These are phyloP conservation scores for Tetrahymena borealis DNA, from an alignment of 73 alveolate genomes.

Conservation along the genomic window DNA sequence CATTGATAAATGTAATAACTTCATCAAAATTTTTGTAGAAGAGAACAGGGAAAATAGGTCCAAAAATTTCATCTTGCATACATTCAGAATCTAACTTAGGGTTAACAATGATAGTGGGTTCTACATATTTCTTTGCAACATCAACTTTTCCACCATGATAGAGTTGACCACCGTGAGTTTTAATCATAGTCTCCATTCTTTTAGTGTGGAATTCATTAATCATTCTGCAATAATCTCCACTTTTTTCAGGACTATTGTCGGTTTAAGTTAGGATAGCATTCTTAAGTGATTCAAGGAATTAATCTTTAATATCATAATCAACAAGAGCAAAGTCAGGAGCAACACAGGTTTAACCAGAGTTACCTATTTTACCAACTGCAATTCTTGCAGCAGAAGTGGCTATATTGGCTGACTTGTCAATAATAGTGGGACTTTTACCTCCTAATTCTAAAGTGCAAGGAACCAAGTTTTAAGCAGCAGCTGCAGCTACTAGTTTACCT, in stretches of 20 bases:
- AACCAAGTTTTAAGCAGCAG: slow-evolving; percentile 84
- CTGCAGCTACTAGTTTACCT: slow-evolving; percentile 90
- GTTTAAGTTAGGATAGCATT: slow-evolving; percentile 44
- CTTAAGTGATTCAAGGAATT: slow-evolving; percentile 59
- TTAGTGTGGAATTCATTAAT: slow-evolving; percentile 78
- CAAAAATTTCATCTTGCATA: slow-evolving; percentile 91
- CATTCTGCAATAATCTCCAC: slow-evolving; percentile 65
- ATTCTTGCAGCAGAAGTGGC: slow-evolving; percentile 74
- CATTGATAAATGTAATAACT: slow-evolving; percentile 71
- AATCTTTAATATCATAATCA: slow-evolving; percentile 58
- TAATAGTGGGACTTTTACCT: slow-evolving; percentile 93
- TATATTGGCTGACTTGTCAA: slow-evolving; percentile 77
- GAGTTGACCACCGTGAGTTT: slow-evolving; percentile 71
- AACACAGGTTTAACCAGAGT: slow-evolving; percentile 92
- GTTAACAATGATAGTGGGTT: slow-evolving; percentile 69
- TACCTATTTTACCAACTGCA: neutral
- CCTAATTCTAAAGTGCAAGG: slow-evolving; percentile 95
- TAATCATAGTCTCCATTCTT: slow-evolving; percentile 62
- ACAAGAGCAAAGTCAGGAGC: slow-evolving; percentile 92
- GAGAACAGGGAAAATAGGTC: slow-evolving; percentile 87
- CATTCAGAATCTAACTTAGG: slow-evolving; percentile 46
- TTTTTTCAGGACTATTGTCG: slow-evolving; percentile 60
- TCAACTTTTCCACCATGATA: slow-evolving; percentile 73
- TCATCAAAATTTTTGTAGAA: slow-evolving; percentile 76
- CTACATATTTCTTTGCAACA: slow-evolving; percentile 45